A percentile compares a stretch with the other conserved stretches of the same genome.
Evolutionary conservation across 1,284 basidiomycete species (phyloP).

Genomic region (Sphaerobolus stellatus): DNA sequence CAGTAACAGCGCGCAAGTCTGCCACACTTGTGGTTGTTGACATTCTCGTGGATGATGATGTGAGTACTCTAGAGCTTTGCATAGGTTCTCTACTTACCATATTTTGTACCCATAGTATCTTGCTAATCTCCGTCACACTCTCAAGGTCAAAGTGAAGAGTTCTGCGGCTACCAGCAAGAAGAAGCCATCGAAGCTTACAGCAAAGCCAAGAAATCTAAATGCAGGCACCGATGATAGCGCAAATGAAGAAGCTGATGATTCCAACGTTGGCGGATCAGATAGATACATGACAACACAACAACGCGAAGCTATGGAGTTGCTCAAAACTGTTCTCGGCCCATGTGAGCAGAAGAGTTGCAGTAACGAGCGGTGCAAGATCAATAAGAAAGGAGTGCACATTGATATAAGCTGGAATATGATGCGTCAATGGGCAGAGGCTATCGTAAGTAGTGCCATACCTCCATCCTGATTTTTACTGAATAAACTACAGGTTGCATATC

Average conservation of each 20-base stretch:
- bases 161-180: neutral
- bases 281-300: neutral
- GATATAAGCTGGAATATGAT: neutral
- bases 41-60: neutral
- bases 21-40: neutral
- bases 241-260: too few relatives aligned
- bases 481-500: neutral
- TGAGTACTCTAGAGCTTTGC: too few relatives aligned
- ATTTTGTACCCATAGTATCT: neutral
- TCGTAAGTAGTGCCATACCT: neutral
- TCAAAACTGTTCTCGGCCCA: neutral
- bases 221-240: neutral
- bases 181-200: neutral
- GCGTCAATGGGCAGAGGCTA: neutral
- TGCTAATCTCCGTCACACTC: neutral
- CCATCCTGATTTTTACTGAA: neutral
- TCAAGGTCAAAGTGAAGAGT: neutral
- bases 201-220: neutral
- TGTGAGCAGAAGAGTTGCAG: neutral
- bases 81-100: neutral
- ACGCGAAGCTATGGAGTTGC: neutral
- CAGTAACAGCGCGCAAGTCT: neutral
- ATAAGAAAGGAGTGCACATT: neutral
- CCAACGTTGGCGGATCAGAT: too few relatives aligned
- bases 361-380: neutral